Base-by-base conservation (phyloP, 108 stramenopile genomes). In the Skeletonema grethae region DNA sequence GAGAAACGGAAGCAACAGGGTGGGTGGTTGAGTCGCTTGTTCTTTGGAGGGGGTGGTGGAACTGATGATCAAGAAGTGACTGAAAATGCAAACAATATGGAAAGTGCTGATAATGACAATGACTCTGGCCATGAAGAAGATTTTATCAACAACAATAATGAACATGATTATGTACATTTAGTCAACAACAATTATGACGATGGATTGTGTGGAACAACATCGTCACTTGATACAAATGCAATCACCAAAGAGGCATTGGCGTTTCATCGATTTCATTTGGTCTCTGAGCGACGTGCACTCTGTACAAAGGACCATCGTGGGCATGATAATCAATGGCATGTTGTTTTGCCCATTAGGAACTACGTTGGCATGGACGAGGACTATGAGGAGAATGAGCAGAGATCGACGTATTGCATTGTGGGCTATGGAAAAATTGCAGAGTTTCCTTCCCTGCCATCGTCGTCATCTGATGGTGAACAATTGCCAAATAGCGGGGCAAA, bases 261-360 rank as follows among this genome's bases (percentile, higher is more conserved):
- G 6, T 68, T 79, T 22, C 78, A 79, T 72, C 46, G 78, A 16
- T 79, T 79, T 79, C 78, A 79, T 43, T 57, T 79, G 56, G 71
- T 46, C 28, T 79, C 78, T 5, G 71, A 79, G 55, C 66, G 67
- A 25, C 65, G 70, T 20, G 65, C 78, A 18, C 30, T 72, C 20
- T 61, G 60, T 61, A 20, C 24, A 18, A 32, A 32, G 11, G 18
- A 53, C 22, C 18, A 22, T 53, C 32, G 9, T 32, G 36, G 39
- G 15, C 16, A 53, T 20, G 25, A 38, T 7, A 71, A 48, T 71
- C n/a, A 48, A 7, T 45, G 41, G 22, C 56, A 67, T 46, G 66
- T 79, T 34, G 66, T 67, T 24, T 25, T 79, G 24, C 78, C 71
- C 1, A 66, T 71, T 39, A 68, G 66, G 43, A 56, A 15, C 3